Evolutionary conservation across 1,284 basidiomycete genomes (phyloP).

Genomic region (Cryptococcus hybrid): DNA sequence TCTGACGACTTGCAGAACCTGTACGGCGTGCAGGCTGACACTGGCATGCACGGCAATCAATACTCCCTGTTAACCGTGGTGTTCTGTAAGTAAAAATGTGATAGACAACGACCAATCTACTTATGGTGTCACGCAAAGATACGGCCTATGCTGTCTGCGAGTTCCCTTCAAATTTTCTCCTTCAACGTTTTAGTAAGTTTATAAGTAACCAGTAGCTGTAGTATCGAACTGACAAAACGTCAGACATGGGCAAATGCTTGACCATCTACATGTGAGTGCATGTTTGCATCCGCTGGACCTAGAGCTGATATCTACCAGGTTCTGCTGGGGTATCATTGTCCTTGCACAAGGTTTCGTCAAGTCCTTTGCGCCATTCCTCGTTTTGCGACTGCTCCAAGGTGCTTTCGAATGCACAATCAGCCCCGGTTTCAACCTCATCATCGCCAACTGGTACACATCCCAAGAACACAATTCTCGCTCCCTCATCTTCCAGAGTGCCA

Average conservation of each 20-base stretch:
- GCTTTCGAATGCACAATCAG: slow-evolving; percentile 29
- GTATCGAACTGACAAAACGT: neutral
- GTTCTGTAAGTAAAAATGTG: slow-evolving; percentile 14
- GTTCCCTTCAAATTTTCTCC: slow-evolving; percentile 37
- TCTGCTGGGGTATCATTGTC: slow-evolving; percentile 32
- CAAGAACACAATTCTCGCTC: slow-evolving; percentile 26
- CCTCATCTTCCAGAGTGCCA: slow-evolving; percentile 22
- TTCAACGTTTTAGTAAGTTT: slow-evolving; percentile 28
- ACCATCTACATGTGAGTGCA: neutral
- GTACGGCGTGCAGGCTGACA: slow-evolving; percentile 35
- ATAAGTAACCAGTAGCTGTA: neutral
- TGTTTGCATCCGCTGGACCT: no score
- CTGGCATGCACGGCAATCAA: slow-evolving; percentile 33
- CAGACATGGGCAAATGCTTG: neutral
- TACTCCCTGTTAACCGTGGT: slow-evolving; percentile 37
- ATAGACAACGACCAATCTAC: neutral
- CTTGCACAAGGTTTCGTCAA: slow-evolving; percentile 31
- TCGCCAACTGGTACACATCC: slow-evolving; percentile 27
- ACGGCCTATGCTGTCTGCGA: slow-evolving; percentile 33
- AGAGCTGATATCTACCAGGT: neutral
- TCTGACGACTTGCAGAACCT: slow-evolving; percentile 18
- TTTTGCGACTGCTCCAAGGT: slow-evolving; percentile 36
- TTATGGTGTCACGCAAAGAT: slow-evolving; percentile 15
- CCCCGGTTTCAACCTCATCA: slow-evolving; percentile 27
- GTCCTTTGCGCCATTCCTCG: slow-evolving; percentile 32